Base-by-base conservation (phyloP, 2,329 filamentous ascomycete genomes). In the Alternaria triticimaculans region DNA sequence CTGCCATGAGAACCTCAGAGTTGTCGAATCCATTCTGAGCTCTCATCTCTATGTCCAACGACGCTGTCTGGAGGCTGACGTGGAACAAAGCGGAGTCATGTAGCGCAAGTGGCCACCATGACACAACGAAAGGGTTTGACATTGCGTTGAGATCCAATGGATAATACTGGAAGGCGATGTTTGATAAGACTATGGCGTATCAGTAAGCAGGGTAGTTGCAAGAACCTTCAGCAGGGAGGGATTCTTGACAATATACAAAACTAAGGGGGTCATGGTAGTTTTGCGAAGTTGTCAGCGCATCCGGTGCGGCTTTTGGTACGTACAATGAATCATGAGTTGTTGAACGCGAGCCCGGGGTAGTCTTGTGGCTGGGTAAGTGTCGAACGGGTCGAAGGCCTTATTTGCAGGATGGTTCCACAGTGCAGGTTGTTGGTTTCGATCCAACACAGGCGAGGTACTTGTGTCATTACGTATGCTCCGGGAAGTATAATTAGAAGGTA, bases 151-250 rank as follows among this genome's bases (percentile, higher is more conserved):
- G 76, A 55, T 88, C 87, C 20, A 88, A 78, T 1, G 87, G 87
- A 67, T 88, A 88, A 68, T 88, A 88, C 65, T 88, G 84, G 55
- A 88, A 88, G 0, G 86, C 85, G 50, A 89, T 88, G 48, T 84
- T 87, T 45, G 83, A 81, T 4, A 88, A 76, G 64, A 89, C 87
- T 87, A 58, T 12, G 10, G 48, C 23, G 12, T n/a, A n/a, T 55
- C 4, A 37, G 62, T 6, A 18, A 28, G 6, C 20, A 26, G 14
- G 26, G 37, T 23, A 26, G 9, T 8, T 37, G 11, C 3, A 30
- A 45, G 7, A 33, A 46, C 15, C 12, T 14, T 28, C 20, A 11
- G 48, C 25, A 20, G 18, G 44, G 26, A 20, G 18, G 18, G 15
- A 18, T 18, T 15, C 30, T 26, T 14, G 20, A 26, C 6, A 21